Evolutionary conservation across 208 protist species (phyloP), one percentile per base, ranked within the genome.

Genomic region (Crithidia expoeki): DNA sequence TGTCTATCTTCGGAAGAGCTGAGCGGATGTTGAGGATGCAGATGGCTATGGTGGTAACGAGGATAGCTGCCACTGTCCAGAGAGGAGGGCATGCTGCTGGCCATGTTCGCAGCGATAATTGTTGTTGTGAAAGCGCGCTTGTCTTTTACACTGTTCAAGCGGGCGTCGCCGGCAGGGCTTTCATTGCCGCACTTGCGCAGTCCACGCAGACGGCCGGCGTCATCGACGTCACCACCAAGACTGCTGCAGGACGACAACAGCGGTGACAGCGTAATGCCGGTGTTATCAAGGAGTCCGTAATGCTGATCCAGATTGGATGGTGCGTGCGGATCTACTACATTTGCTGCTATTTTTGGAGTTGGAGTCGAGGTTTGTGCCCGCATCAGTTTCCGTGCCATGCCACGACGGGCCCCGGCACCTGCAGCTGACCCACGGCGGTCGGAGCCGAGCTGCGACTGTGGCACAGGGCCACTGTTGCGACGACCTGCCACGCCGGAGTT

Each of bases 201-300:
- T 25, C 38, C 38, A 10, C 38, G 38, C 10, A 46, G 57, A 2
- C 59, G 59, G 1, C 27, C 42, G 4, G 59, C 46, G 44, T 53
- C 44, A 6, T 52, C 46, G 33, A 27, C 23, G 19, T 57, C 61
- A 3, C 47, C 61, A 21, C 47, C 61, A 0, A 67, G 49, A 23
- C 61, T 67, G 61, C 27, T 51, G 59, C 59, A 11, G 7, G 61
- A 46, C 1, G 47, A 57, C 23, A 67, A 16, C 27, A 67, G n/a
- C 23, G 61, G 47, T 1, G 61, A 57, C 21, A 55, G 11, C 17
- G 46, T 67, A 4, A 47, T 67, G 17, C 30, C 42, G n/a, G 17
- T 65, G 42, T 42, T 27, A 7, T 42, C 42, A 0, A 34, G 17
- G 5, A 3, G 40, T 11, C 32, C 30, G 44, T 36, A 38, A 10